These are phyloP conservation scores for Lepiota subincarnata DNA, from an alignment of 768 basidiomycete species.

Conservation along the genomic window DNA sequence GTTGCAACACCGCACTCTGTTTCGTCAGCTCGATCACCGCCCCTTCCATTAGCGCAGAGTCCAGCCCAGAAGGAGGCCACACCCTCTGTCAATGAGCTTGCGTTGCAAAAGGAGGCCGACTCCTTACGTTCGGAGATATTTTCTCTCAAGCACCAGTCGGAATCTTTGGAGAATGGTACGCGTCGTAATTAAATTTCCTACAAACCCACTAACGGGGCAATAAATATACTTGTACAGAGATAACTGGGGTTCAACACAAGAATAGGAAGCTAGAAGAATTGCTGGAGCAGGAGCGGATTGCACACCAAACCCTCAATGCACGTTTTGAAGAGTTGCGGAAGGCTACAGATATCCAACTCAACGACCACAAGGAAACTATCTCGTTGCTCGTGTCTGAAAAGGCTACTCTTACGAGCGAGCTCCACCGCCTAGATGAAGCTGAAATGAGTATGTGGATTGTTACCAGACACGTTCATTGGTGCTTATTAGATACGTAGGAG, in stretches of 20 bases:
- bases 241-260: neutral
- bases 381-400: conserved; percentile 75
- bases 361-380: conserved; percentile 71
- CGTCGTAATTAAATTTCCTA: neutral
- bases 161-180: conserved; percentile 5
- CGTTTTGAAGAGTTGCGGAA: conserved; percentile 1
- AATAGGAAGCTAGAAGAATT: neutral
- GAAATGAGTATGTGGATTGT: conserved; percentile 53
- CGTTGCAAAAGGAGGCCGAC: conserved; percentile 11
- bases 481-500: conserved; percentile 29
- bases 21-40: conserved; percentile 13
- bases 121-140: conserved; percentile 24
- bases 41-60: neutral
- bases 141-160: conserved; percentile 11
- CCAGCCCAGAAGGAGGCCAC: neutral
- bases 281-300: conserved; percentile 1
- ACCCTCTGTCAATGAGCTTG: conserved; percentile 5
- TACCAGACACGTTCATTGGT: neutral
- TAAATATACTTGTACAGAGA: neutral
- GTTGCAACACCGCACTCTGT: conserved; percentile 13
- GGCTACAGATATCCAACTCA: conserved; percentile 28
- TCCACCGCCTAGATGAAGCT: conserved; percentile 54
- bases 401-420: conserved; percentile 50
- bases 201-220: too few species aligned
- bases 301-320: neutral